A percentile compares a stretch with the other conserved stretches of the same genome.
These are phyloP conservation scores for Thinopyrum elongatum DNA, from an alignment of 176 grass and related monocot species.

Conservation along the genomic window DNA sequence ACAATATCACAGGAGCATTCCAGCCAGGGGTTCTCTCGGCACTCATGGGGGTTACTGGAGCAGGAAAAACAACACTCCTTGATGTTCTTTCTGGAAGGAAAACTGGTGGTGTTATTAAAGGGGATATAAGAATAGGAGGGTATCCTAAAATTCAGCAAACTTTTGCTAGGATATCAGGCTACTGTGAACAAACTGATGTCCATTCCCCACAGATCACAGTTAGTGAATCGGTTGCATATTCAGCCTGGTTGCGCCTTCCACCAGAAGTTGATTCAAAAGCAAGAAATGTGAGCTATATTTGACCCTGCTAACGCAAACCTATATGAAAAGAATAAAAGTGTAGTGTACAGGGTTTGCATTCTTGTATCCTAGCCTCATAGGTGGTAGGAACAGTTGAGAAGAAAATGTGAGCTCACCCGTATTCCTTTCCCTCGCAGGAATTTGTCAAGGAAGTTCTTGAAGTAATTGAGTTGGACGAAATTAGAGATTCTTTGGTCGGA, in stretches of 20 bases:
- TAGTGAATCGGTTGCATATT: conserved; percentile 68
- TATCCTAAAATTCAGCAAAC: conserved; percentile 75
- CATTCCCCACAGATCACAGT: conserved; percentile 80
- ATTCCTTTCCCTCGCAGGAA: conserved; percentile 39
- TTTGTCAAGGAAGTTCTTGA: conserved; percentile 79
- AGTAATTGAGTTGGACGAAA: conserved; percentile 73
- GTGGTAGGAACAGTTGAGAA: neutral
- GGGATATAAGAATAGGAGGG: conserved; percentile 71
- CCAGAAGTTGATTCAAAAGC: conserved; percentile 49
- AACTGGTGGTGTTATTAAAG: conserved; percentile 66
- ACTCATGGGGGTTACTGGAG: conserved; percentile 78
- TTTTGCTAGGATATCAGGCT: conserved; percentile 81
- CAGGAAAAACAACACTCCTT: conserved; percentile 83
- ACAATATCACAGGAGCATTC: conserved; percentile 69
- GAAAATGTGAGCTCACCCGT: neutral
- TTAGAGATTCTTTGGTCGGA: conserved; percentile 69
- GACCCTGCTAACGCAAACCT: neutral
- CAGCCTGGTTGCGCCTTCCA: conserved; percentile 68
- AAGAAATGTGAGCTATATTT: conserved; percentile 49
- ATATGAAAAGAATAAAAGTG: neutral
- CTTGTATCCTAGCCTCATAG: neutral
- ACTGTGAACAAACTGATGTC: conserved; percentile 73
- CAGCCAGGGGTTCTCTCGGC: conserved; percentile 63
- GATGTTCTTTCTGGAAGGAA: conserved; percentile 84
- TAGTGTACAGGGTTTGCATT: neutral